Evolutionary conservation across 2,329 filamentous ascomycete species (phyloP).

Genomic region (Trichoderma koningiopsis): DNA sequence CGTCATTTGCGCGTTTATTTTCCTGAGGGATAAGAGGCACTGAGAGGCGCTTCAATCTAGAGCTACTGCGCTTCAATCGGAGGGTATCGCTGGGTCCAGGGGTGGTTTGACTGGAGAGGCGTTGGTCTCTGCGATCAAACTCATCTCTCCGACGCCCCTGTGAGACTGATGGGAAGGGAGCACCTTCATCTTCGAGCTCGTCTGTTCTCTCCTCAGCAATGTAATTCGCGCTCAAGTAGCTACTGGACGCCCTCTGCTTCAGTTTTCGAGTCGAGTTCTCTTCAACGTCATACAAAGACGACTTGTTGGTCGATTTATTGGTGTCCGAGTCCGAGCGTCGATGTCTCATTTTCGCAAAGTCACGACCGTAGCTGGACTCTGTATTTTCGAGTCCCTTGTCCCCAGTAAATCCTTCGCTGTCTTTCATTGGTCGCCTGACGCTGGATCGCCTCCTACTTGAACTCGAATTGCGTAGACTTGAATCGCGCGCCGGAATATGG

Average conservation of each 20-base stretch:
- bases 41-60: conserved; percentile 61
- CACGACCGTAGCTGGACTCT: conserved; percentile 36
- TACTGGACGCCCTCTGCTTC: conserved; percentile 30
- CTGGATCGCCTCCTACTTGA: conserved; percentile 56
- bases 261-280: conserved; percentile 31
- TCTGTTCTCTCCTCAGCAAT: conserved; percentile 32
- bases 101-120: conserved; percentile 51
- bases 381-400: conserved; percentile 49
- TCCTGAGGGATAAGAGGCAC: conserved; percentile 47
- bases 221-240: conserved; percentile 38
- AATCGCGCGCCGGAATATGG: conserved; percentile 67
- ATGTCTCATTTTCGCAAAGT: conserved; percentile 30
- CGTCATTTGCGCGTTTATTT: conserved; percentile 34
- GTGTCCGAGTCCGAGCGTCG: conserved; percentile 25
- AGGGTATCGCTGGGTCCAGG: conserved; percentile 51
- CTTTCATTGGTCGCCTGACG: conserved; percentile 52
- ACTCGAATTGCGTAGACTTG: conserved; percentile 63
- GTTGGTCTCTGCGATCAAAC: conserved; percentile 48
- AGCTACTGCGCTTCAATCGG: conserved; percentile 57
- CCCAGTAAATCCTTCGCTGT: conserved; percentile 43
- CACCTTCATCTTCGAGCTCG: conserved; percentile 59
- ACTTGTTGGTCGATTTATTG: conserved; percentile 19
- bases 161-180: conserved; percentile 69
- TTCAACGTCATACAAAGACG: conserved; percentile 22
- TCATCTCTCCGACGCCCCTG: conserved; percentile 59